Conservation (phyloP, 139 green algal species). For the Eudorina sp. region DNA sequence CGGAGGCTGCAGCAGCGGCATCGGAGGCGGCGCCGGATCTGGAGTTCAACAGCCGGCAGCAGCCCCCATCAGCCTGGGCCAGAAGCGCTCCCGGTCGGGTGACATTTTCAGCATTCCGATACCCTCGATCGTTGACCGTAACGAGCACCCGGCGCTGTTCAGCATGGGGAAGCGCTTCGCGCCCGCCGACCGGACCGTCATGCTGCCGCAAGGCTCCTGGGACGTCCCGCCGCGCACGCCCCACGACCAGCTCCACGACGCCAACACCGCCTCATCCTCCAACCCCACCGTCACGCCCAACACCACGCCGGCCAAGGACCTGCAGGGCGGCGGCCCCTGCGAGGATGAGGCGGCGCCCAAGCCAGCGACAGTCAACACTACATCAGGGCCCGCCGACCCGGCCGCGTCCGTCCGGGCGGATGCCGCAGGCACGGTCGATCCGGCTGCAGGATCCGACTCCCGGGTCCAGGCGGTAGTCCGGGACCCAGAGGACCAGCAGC, state of each 20-base stretch:
- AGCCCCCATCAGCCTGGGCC: not conserved
- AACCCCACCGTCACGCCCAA: conserved; percentile 35
- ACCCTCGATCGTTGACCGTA: conserved; percentile 36
- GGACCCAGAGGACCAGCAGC: not conserved
- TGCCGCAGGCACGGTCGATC: not conserved
- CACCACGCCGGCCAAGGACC: conserved; percentile 33
- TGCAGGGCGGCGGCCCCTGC: not conserved
- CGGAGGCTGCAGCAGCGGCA: not conserved
- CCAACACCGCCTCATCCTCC: conserved; percentile 6
- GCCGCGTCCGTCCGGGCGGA: too few relatives aligned
- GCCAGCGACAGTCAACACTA: not conserved
- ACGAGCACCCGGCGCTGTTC: conserved; percentile 35
- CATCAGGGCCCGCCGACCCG: too few relatives aligned
- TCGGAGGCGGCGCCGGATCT: not conserved
- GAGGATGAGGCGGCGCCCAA: not conserved
- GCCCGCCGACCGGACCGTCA: not conserved
- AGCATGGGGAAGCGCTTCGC: conserved; percentile 10
- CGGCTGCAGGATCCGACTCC: not conserved
- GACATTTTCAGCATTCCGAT: conserved; percentile 38
- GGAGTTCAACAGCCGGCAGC: not conserved
- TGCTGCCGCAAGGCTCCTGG: conserved; percentile 28
- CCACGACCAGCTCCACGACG: conserved; percentile 9
- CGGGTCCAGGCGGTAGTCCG: not conserved
- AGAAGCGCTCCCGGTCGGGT: conserved; percentile 28
- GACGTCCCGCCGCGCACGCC: not conserved